These are phyloP conservation scores for Triticum turgidum DNA, from an alignment of 176 grass and related monocot species.

Conservation along the genomic window DNA sequence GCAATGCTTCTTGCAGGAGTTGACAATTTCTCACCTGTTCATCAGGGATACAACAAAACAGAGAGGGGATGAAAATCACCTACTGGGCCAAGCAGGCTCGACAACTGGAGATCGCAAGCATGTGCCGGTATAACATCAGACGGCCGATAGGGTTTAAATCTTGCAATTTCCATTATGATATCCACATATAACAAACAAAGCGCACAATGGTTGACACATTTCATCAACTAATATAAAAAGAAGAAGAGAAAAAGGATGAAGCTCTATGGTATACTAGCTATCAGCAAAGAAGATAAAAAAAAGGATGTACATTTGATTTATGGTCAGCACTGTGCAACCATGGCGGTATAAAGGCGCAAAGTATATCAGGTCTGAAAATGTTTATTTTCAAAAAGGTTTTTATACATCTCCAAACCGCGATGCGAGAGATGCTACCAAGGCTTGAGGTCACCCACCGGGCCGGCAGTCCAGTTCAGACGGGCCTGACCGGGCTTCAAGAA, in stretches of 20 bases:
- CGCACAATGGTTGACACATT: constrained; percentile 23
- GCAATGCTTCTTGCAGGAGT: constrained; percentile 7
- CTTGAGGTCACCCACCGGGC: constrained; percentile 64
- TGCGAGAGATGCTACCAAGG: constrained; percentile 62
- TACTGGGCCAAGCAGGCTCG: not conserved
- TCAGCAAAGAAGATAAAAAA: constrained; percentile 36
- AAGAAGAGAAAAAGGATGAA: not conserved
- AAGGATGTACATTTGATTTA: constrained; percentile 71
- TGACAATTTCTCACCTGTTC: not conserved
- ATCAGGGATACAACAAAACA: not conserved
- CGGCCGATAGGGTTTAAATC: not conserved
- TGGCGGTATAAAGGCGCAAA: constrained; percentile 25
- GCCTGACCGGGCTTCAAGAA: constrained; percentile 74
- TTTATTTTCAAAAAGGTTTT: constrained; percentile 11
- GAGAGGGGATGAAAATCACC: not conserved
- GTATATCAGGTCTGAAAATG: constrained; percentile 31
- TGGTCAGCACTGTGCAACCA: constrained; percentile 56
- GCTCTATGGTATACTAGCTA: constrained; percentile 41
- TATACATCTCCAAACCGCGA: constrained; percentile 17
- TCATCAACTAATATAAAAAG: constrained; percentile 28
- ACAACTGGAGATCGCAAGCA: not conserved
- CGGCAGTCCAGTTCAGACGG: constrained; percentile 84
- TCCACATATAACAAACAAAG: constrained; percentile 32
- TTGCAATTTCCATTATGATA: constrained; percentile 37
- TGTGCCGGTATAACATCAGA: not conserved